Percentiles rank a stretch among this genome's conserved stretches.
These are phyloP conservation scores for Cenchrus fungigraminus DNA, from an alignment of 176 grass and related monocot genomes.

Conservation along the genomic window DNA sequence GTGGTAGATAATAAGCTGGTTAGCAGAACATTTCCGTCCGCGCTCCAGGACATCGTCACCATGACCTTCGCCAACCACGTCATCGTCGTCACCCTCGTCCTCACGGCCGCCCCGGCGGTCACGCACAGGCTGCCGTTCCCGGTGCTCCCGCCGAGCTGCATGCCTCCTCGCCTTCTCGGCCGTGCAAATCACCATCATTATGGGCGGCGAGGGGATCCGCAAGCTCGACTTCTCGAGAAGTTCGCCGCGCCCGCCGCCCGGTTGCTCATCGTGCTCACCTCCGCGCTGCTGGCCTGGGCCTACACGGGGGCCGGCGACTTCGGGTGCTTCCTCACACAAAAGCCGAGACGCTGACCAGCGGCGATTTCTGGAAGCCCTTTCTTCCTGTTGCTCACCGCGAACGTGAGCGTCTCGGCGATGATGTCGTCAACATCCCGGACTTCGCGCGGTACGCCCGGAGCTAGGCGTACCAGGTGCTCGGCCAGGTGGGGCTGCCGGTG, in stretches of 20 bases:
- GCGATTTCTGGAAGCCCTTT: slow-evolving; percentile 77
- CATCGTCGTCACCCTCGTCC: no score
- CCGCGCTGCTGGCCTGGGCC: slow-evolving; percentile 77
- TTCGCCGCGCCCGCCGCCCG: slow-evolving; percentile 82
- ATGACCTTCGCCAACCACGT: no score
- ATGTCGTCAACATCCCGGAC: slow-evolving; percentile 91
- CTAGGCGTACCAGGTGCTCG: slow-evolving; percentile 80
- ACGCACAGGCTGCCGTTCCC: no score
- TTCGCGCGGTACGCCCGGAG: slow-evolving; percentile 79
- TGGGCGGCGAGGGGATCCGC: slow-evolving; percentile 73
- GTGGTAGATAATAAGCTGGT: no score
- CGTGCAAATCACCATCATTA: slow-evolving; percentile 69
- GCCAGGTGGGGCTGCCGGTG: slow-evolving; percentile 74
- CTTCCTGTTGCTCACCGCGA: slow-evolving; percentile 90
- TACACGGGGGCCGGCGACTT: slow-evolving; percentile 75
- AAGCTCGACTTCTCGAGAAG: neutral
- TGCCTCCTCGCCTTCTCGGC: slow-evolving; percentile 86
- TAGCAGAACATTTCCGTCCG: no score
- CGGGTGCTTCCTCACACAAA: slow-evolving; percentile 64
- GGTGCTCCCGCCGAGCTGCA: slow-evolving; percentile 42
- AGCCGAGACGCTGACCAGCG: slow-evolving; percentile 54
- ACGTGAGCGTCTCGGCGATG: slow-evolving; percentile 95
- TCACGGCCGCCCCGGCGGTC: no score
- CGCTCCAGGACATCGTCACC: no score
- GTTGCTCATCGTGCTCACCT: slow-evolving; percentile 73